phyloP scores from a whole-genome alignment of 1,139 yeast species.

The Pichia sp. region DNA sequence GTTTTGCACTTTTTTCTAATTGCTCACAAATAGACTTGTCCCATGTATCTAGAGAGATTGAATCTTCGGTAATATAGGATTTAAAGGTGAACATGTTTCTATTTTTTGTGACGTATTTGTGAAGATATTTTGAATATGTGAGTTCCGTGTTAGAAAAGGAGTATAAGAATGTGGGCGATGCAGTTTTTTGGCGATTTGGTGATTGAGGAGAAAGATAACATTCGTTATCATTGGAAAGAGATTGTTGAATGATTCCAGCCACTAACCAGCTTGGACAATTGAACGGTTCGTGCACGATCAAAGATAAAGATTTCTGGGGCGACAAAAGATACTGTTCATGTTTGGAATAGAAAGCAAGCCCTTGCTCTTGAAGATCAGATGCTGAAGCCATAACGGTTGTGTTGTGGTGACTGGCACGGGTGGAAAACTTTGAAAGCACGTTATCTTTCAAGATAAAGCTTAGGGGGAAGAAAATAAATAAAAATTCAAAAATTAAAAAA shows the following conservation, averaged over 20 bases:
- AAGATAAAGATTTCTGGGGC: conserved; percentile 35
- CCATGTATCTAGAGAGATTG: conserved; percentile 4
- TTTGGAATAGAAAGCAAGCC: conserved; percentile 44
- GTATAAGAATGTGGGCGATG: conserved; percentile 1
- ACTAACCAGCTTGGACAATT: conserved; percentile 68
- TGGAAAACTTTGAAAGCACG: no score
- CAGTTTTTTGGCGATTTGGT: conserved; percentile 17
- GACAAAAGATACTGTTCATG: conserved; percentile 37
- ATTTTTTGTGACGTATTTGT: conserved; percentile 10
- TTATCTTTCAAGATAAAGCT: no score
- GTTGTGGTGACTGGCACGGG: not conserved
- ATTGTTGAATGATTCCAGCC: conserved; percentile 44
- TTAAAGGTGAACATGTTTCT: conserved; percentile 5
- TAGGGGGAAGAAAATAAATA: no score
- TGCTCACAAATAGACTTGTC: not conserved
- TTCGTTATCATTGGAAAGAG: conserved; percentile 33
- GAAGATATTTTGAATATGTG: conserved; percentile 10
- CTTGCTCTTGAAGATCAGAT: conserved; percentile 13
- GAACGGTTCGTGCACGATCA: conserved; percentile 55
- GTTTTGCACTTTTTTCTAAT: not conserved
- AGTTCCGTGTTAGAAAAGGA: conserved; percentile 10
- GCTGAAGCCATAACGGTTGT: conserved; percentile 8
- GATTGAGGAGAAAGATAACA: conserved; percentile 31
- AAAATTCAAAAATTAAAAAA: no score
- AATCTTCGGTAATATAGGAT: conserved; percentile 8